Base-by-base conservation (phyloP, 2,329 filamentous ascomycete genomes). In the Rhynchosporium secalis region DNA sequence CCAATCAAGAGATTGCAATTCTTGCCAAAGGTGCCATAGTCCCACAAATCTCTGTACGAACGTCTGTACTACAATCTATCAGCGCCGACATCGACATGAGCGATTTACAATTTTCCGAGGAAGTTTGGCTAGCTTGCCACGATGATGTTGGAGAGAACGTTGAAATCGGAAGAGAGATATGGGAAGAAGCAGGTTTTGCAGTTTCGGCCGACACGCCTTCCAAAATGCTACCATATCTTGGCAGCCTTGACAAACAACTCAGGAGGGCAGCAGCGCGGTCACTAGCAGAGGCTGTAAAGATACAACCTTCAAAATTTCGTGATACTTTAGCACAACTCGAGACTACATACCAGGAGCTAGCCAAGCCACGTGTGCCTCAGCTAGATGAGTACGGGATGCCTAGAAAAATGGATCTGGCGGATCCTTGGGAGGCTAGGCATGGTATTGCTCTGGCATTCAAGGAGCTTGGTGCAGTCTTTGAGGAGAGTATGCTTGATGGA, bases 301-400 rank as follows among this genome's bases (percentile, higher is more conserved):
- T 81, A 3, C 83, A 90, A 64, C 81, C 81, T 5, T 76, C 81
- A 0, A 83, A 83, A 1, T 85, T 94, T 63, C 77, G 82, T 5
- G 77, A 81, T 10, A 80, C 92, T 6, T 76, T 96, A 13, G 77
- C 81, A 48, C 81, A 82, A 59, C 80, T 99, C 28, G 82, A 92
- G 71, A 77, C 82, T 4, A 85, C 84, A 2, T 99, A 99, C 74
- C 76, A 82, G 49, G 87, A 93, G 66, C 84, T 94, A 67, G 89
- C 91, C 6, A 96, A 95, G 74, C 90, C 92, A 1, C 87, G 89
- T 63, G 85, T 89, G 52, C 91, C 92, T 10, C 87, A 94, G 71
- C 86, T 94, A 45, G 94, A 99, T 73, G 89, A 94, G 66, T 98
- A 92, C 73, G 95, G 96, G 59, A 96, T 99, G 90, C 90, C 92